Percentiles rank a stretch among this genome's conserved stretches.
Conservation (phyloP, 140 eudicot genomes). For the Ambrosia hybrid region DNA sequence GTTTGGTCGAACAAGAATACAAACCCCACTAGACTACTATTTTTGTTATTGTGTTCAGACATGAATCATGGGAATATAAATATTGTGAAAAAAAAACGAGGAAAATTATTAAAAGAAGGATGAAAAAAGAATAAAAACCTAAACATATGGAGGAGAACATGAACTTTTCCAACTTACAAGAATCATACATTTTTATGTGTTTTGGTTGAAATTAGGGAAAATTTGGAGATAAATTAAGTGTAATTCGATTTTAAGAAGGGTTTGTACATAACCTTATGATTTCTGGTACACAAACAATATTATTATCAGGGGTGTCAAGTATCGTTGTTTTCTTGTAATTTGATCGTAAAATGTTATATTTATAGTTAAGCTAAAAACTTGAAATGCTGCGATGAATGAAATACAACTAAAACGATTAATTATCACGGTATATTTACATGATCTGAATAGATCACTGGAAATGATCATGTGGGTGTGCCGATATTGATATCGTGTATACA, state of each 20-base stretch:
- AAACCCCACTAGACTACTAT: neutral
- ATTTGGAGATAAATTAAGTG: too few species aligned
- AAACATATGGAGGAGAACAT: neutral
- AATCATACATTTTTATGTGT: neutral
- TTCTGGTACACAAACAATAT: too few species aligned
- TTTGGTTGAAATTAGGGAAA: neutral
- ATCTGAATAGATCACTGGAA: too few species aligned
- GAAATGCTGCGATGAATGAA: too few species aligned
- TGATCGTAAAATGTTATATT: too few species aligned
- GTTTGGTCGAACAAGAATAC: neutral
- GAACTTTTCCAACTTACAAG: too few species aligned
- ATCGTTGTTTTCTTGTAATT: neutral
- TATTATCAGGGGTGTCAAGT: neutral
- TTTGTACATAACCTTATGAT: neutral
- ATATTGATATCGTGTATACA: neutral
- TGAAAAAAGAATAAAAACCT: neutral
- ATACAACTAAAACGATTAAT: neutral
- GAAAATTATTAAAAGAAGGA: neutral
- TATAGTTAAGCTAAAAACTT: neutral
- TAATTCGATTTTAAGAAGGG: neutral
- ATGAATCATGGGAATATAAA: conserved; percentile 17
- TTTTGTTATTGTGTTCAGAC: conserved; percentile 10
- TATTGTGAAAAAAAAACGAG: neutral
- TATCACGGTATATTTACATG: too few species aligned
- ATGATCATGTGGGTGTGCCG: neutral